Conservation (phyloP, 2,329 filamentous ascomycete species). For the Cladophialophora bantiana region DNA sequence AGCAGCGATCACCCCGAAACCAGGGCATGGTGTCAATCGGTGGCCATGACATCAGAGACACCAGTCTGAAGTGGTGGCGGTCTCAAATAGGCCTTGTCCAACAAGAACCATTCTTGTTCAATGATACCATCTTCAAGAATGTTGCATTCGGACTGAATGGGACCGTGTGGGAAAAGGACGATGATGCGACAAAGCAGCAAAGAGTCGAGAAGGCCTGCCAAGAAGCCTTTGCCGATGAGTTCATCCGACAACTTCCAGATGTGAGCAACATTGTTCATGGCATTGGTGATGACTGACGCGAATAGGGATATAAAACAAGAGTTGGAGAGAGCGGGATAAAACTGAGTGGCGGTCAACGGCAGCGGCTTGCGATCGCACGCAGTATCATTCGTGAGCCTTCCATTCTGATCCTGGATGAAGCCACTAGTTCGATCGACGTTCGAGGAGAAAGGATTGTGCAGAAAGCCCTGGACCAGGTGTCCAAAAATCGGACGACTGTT, state of each 20-base stretch:
- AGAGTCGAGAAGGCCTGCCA: conserved; percentile 67
- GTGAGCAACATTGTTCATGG: conserved; percentile 25
- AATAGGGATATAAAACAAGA: conserved; percentile 71
- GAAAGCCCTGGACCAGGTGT: conserved; percentile 60
- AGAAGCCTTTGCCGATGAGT: conserved; percentile 74
- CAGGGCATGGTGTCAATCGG: conserved; percentile 62
- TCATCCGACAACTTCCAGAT: conserved; percentile 67
- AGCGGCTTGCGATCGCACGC: conserved; percentile 77
- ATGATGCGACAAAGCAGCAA: conserved; percentile 50
- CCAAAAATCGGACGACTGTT: conserved; percentile 72
- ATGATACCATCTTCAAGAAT: conserved; percentile 69
- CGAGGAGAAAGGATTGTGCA: conserved; percentile 63
- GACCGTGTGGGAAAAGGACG: conserved; percentile 46
- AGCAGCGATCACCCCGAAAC: conserved; percentile 18
- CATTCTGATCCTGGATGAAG: conserved; percentile 77
- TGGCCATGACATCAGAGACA: conserved; percentile 59
- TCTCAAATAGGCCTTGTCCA: conserved; percentile 69
- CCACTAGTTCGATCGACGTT: conserved; percentile 71
- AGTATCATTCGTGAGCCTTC: conserved; percentile 71
- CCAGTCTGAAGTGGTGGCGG: conserved; percentile 69
- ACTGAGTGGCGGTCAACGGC: conserved; percentile 84
- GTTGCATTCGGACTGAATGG: conserved; percentile 64
- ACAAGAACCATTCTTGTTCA: conserved; percentile 73
- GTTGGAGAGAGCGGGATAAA: conserved; percentile 81
- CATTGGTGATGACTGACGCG: conserved; percentile 5